Base-by-base conservation (phyloP, 2,329 filamentous ascomycete species). In the Botryotinia calthae region DNA sequence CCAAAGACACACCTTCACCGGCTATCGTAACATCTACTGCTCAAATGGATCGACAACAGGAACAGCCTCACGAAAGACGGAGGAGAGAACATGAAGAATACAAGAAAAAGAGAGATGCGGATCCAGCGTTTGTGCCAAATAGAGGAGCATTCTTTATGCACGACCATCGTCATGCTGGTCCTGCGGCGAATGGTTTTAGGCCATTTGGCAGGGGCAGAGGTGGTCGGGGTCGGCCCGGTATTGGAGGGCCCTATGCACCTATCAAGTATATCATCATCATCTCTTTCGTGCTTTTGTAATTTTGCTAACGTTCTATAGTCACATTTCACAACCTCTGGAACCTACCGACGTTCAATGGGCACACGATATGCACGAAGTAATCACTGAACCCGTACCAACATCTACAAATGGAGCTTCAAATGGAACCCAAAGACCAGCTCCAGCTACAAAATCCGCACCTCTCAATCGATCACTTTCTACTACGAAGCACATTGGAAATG, bases 121-220 rank as follows among this genome's bases (percentile, higher is more conserved):
- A 97, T 81, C 95, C 95, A 51, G 90, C 95, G 18, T 97, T 97
- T 83, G 95, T 98, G 72, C 95, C 96, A 71, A 98, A 97, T 80
- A 87, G 95, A 76, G 96, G 96, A 73, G 91, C 93, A 75, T 98
- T 98, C 85, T 98, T 98, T 84, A 94, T 98, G 89, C 95, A 98
- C 82, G 96, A 98, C 81, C 93, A 96, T 79, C 89, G 94, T 75
- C 91, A 93, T 78, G 89, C 92, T 72, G 91, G 91, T n/a, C 88
- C 91, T 62, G 89, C 90, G 76, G 88, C 90, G 70, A 95, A 95
- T 82, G 92, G 92, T 70, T 94, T 95, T 82, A 87, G 92, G 73
- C 88, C 90, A 20, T 92, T 91, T 81, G 88, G 88, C 46, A 87
- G 91, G 82, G 90, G 89, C 54, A 84, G 87, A 74, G 70, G 70